Base-by-base conservation (phyloP, 108 stramenopile species). In the Asterionellopsis glacialis region DNA sequence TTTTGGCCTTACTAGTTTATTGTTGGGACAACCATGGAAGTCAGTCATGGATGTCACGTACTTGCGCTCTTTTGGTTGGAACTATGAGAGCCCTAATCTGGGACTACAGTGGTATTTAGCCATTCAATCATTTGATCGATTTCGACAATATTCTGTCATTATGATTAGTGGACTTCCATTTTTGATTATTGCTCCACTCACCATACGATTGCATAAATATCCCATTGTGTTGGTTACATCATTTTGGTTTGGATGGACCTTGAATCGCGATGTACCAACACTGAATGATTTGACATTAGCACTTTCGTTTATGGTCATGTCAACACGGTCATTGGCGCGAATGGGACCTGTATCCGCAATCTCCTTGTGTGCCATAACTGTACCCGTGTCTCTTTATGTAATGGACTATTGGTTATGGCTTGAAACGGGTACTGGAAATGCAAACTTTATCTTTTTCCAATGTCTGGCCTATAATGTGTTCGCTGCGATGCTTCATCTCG, bases 381-480 rank as follows among this genome's bases (percentile, higher is more conserved):
- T 90, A 11, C 88, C 88, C 11, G 60, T 88, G 25, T 12, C 73
- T 24, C 51, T 93, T 0, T 83, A 79, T 47, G 65, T 88, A 1
- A 66, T 83, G 13, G 82, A 83, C 64, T 24, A 49, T 7, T 59
- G 59, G 43, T 75, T 93, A 77, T 93, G 91, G 91, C 63, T 93
- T 28, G 82, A 80, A 25, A 80, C 64, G 6, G 81, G 83, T 39
- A 74, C 74, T 42, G 91, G 91, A 0, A 89, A 93, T 63, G 84
- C 91, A 13, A 93, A 93, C 47, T 90, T 82, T 63, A 78, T 86
- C 0, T 93, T 75, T 45, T 93, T 93, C 53, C 91, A 93, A 65
- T 88, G 88, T 45, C 52, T 93, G 61, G 91, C 81, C 13, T 83
- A 83, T 70, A 80, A 85, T 47, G 52, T 79, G 11, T 92, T 92